Evolutionary conservation across 2,329 filamentous ascomycete genomes (phyloP), one percentile per base, ranked within the genome.

Genomic region (Pyricularia pennisetigena): DNA sequence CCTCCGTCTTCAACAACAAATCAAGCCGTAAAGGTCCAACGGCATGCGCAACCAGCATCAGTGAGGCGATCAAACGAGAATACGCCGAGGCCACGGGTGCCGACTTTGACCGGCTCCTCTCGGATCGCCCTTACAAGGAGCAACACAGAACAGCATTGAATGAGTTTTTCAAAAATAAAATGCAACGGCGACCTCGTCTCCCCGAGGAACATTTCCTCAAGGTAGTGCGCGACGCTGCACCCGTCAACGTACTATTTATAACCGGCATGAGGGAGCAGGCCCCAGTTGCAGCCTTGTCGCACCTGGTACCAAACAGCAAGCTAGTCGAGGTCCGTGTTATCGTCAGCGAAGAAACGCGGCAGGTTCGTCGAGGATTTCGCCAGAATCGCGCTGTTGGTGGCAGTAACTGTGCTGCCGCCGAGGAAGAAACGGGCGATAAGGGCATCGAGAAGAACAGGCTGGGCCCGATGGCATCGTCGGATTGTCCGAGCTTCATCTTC

Each of bases 251-350:
- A 65, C 75, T 90, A 62, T 69, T 90, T 0, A 83, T 90, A 71
- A 89, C 86, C 0, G 87, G 86, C 0, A 85, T 89, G 83, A 83
- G 86, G 78, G 87, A 90, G 65, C 77, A 84, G 65, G 82, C 85
- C 5, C 87, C 87, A 0, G 79, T 88, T 12, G 77, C 83, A 70
- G 61, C 70, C 14, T 82, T 87, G 0, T 83, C 83, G n/a, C 82
- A 84, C 77, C 72, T 88, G 28, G 82, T 87, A 12, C 80, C 85
- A 65, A 74, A 79, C 1, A 82, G 77, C 69, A 83, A 78, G 70
- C 69, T 90, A 23, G 41, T 89, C 64, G 87, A 89, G 41, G 76
- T 89, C 70, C 78, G 74, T 23, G 76, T 90, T 67, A 29, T 78
- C 70, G 79, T 80, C 28, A 79, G 73, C 68, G 66, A 78, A 68